phyloP scores from a whole-genome alignment of 352 stramenopile genomes.

The Pythium monospermum region DNA sequence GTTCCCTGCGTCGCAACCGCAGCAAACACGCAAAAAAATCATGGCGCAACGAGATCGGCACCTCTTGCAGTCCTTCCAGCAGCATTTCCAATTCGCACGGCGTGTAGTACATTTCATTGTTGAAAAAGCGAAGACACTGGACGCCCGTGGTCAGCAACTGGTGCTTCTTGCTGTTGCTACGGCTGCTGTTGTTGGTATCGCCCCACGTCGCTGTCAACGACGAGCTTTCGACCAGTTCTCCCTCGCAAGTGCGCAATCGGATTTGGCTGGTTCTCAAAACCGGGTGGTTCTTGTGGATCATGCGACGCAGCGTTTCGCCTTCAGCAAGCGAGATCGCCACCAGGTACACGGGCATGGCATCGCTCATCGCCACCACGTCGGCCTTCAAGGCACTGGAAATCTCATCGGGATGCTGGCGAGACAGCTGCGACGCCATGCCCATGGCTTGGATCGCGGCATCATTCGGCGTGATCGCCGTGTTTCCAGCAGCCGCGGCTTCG shows the following conservation, averaged over 20 bases:
- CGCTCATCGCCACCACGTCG: slow-evolving; percentile 32
- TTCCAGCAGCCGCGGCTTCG: slow-evolving; percentile 6
- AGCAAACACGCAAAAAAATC: slow-evolving; percentile 83
- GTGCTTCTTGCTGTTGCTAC: slow-evolving; percentile 9
- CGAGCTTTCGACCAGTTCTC: slow-evolving; percentile 77
- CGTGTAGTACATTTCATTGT: slow-evolving; percentile 98
- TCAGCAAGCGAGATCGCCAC: slow-evolving; percentile 96
- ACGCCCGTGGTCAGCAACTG: slow-evolving; percentile 42
- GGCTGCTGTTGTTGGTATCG: slow-evolving; percentile 2
- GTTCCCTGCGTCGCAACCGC: slow-evolving; percentile 92
- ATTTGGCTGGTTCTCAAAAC: slow-evolving; percentile 66
- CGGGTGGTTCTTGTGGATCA: slow-evolving; percentile 91
- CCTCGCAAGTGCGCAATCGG: slow-evolving; percentile 73
- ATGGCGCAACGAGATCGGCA: slow-evolving; percentile 67
- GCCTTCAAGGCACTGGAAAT: slow-evolving; percentile 30
- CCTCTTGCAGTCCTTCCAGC: slow-evolving; percentile 53
- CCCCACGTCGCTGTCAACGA: slow-evolving; percentile 59
- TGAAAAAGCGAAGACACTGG: slow-evolving; percentile 96
- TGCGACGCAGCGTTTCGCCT: slow-evolving; percentile 94
- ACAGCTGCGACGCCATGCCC: slow-evolving; percentile 21
- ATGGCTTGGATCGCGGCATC: slow-evolving; percentile 64
- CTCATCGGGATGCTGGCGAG: slow-evolving; percentile 14
- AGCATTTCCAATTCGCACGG: slow-evolving; percentile 91
- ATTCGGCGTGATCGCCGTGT: slow-evolving; percentile 47
- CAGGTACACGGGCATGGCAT: slow-evolving; percentile 76